Evolutionary conservation across 208 protist genomes (phyloP), one percentile per base, ranked within the genome.

Genomic region (Angomonas ambiguus): DNA sequence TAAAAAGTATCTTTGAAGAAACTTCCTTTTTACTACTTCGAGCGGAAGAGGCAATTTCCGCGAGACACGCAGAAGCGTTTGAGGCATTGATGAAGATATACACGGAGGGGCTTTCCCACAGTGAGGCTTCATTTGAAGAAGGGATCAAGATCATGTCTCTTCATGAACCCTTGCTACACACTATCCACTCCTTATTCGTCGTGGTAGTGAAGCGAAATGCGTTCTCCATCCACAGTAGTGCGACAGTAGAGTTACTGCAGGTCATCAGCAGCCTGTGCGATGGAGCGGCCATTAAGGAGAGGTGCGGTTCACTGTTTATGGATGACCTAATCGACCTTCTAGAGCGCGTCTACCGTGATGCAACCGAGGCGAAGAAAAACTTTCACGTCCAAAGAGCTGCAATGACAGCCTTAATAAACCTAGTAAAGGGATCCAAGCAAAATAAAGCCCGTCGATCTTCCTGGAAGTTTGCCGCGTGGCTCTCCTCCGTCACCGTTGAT

Each of bases 321-420:
- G 67, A 62, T 0, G 83, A 74, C 27, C 77, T 96, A 18, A 76
- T 78, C 6, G 64, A 62, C n/a, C 62, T 91, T 48, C 67, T 96
- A 27, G 68, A 79, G 72, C 76, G 74, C 38, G 71, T 92, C 22
- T 83, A 92, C 71, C 65, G 63, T 20, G 74, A 77, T 35, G 32
- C 72, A 0, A 76, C 78, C 32, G 77, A 89, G 62, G 79, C 86
- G 13, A 59, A 65, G 20, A 69, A 57, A 6, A 70, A 82, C 67
- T 90, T 92, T 66, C 71, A 88, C 33, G 35, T 82, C 2, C 91
- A 94, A 66, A 82, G 91, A 27, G 85, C 71, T 27, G 74, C 74
- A 28, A 81, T 87, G 62, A 91, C 84, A 33, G 86, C 85, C n/a
- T 79, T 96, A 16, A 96, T 96, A 68, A 93, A 96, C 59, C 72